Evolutionary conservation across 2,329 filamentous ascomycete genomes (phyloP), one percentile per base, ranked within the genome.

Genomic region (Trichoderma gracile): DNA sequence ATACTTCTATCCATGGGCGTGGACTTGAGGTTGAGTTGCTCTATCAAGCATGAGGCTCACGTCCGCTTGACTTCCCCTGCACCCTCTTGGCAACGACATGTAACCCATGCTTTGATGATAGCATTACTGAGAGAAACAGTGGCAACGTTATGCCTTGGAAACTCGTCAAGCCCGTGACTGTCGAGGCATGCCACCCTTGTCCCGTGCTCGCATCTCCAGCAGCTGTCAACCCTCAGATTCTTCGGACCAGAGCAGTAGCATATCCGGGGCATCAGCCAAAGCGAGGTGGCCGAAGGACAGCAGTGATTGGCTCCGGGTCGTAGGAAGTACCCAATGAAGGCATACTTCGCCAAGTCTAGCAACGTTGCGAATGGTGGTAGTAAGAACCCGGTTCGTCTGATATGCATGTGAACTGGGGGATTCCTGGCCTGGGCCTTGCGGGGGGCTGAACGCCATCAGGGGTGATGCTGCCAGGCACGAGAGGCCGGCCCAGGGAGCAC

Each of bases 291-390:
- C 21, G 25, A 14, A 38, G n/a, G 43, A 42, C 21, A 25, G 27
- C 33, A 50, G 54, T 46, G 49, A 54, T 63, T 52, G 52, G 45
- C 43, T 15, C 49, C 27, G 25, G 27, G 46, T 33, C 53, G 21
- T 57, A 33, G 21, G 46, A 58, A 58, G n/a, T 47, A 64, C 54
- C 33, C 12, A 38, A 38, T 38, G 33, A 38, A 33, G 40, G 40
- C 56, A 40, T 43, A 27, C 49, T 43, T 55, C 50, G 49, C 49
- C 63, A 61, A 65, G 63, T 55, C 30, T 61, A 53, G 63, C 63
- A 65, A 65, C 63, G 63, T 65, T 65, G 56, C 63, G 43, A 19
- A 49, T 60, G 56, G 49, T 25, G 45, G 45, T 54, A 58, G 33
- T 12, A 10, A 52, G 46, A 52, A 23, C 27, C 21, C 25, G 19